Evolutionary conservation across 140 eudicot genomes (phyloP).

Genomic region (Flaveria floridana): DNA sequence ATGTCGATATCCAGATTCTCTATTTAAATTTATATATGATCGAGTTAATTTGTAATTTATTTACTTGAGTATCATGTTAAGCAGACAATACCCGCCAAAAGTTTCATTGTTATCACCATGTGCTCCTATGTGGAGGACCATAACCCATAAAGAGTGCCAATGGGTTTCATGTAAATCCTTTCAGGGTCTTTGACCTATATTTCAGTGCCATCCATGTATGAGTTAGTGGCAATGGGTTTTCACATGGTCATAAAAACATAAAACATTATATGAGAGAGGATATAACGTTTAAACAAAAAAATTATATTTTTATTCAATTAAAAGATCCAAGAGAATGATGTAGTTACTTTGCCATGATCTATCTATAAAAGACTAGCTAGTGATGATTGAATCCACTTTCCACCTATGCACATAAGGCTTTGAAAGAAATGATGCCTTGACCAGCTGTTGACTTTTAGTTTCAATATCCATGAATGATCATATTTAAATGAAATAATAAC

Average conservation of each 20-base stretch:
- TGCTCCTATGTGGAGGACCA: slow-evolving; percentile 36
- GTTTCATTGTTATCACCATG: slow-evolving; percentile 29
- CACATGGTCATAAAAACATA: not conserved
- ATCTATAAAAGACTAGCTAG: slow-evolving; percentile 12
- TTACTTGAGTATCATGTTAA: not conserved
- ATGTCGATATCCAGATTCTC: not conserved
- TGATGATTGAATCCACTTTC: slow-evolving; percentile 33
- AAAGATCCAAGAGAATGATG: slow-evolving; percentile 21
- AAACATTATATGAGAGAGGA: not conserved
- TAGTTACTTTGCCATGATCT: slow-evolving; percentile 20
- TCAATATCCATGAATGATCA: not conserved
- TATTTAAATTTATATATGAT: too few species aligned
- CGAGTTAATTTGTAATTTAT: not conserved
- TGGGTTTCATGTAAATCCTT: slow-evolving; percentile 32
- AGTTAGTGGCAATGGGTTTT: too few species aligned
- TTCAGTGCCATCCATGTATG: slow-evolving; percentile 41
- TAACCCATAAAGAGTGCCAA: slow-evolving; percentile 28
- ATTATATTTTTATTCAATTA: not conserved
- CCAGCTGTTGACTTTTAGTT: slow-evolving; percentile 25
- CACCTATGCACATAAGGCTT: slow-evolving; percentile 31
- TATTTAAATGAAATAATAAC: not conserved
- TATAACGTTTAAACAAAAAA: not conserved
- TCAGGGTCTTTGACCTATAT: slow-evolving; percentile 28
- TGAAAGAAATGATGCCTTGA: slow-evolving; percentile 24
- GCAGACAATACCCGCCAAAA: slow-evolving; percentile 38